These are phyloP conservation scores for Apophysomyces ossiformis DNA, from an alignment of 371 early-diverging fungal genomes.

Conservation along the genomic window DNA sequence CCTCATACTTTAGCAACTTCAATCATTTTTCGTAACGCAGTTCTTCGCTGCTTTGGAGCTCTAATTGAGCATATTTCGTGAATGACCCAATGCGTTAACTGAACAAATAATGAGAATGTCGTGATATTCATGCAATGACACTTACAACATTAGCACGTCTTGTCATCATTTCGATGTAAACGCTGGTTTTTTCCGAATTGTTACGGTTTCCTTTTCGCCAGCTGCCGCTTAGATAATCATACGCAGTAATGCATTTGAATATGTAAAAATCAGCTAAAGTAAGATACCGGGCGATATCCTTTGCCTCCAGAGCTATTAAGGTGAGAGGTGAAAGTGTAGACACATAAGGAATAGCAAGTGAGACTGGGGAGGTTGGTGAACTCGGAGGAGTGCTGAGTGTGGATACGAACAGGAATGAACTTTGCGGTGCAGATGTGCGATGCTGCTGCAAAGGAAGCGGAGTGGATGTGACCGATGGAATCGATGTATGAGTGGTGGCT, in stretches of 20 bases:
- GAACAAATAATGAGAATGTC: background rate
- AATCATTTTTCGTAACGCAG: slow-evolving; percentile 37
- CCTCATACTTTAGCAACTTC: slow-evolving; percentile 45
- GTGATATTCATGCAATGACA: background rate
- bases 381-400: slow-evolving; percentile 36
- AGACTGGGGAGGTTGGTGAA: slow-evolving; percentile 29
- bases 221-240: slow-evolving; percentile 38
- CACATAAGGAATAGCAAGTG: background rate
- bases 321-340: slow-evolving; percentile 13
- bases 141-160: slow-evolving; percentile 44
- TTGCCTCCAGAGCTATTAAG: slow-evolving; percentile 21
- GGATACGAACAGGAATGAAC: slow-evolving; percentile 32
- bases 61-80: slow-evolving; percentile 27
- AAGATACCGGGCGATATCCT: slow-evolving; percentile 42
- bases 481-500: slow-evolving; percentile 26
- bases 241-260: slow-evolving; percentile 43
- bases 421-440: slow-evolving; percentile 29
- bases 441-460: slow-evolving; percentile 16
- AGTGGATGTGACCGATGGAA: slow-evolving; percentile 17
- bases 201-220: slow-evolving; percentile 18
- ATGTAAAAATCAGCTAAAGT: slow-evolving; percentile 50
- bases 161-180: slow-evolving; percentile 41
- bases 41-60: slow-evolving; percentile 28
- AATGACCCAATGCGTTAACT: slow-evolving; percentile 42
- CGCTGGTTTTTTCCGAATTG: slow-evolving; percentile 11